Conservation (phyloP, 192 early-diverging fungal species). For the Anaeromyces robustus region DNA sequence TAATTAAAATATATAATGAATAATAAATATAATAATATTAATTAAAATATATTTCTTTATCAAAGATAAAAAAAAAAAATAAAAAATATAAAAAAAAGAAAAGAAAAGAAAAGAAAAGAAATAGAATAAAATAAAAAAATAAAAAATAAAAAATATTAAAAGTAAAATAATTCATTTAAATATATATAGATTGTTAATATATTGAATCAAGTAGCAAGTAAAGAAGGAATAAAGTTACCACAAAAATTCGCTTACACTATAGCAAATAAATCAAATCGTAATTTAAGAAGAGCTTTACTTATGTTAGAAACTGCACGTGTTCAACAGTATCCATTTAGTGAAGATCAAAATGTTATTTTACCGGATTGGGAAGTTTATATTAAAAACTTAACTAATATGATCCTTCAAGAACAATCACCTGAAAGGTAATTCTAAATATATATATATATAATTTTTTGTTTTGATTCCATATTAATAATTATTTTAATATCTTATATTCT, state of each 20-base stretch:
- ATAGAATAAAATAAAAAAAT: slow-evolving; percentile 6
- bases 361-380: slow-evolving; percentile 85
- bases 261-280: slow-evolving; percentile 54
- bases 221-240: slow-evolving; percentile 58
- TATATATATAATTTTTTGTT: too few relatives aligned
- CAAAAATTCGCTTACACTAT: slow-evolving; percentile 40
- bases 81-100: slow-evolving; percentile 12
- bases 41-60: too few relatives aligned
- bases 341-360: slow-evolving; percentile 34
- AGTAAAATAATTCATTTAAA: background rate
- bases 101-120: slow-evolving; percentile 35
- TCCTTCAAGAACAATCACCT: slow-evolving; percentile 62
- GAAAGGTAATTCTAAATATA: slow-evolving; percentile 20
- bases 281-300: slow-evolving; percentile 76
- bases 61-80: slow-evolving; percentile 46
- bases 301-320: slow-evolving; percentile 64
- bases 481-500: too few relatives aligned
- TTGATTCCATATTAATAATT: too few relatives aligned
- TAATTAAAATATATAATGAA: slow-evolving; percentile 16
- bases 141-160: background rate
- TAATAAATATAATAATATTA: too few relatives aligned
- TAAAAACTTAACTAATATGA: slow-evolving; percentile 41
- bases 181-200: slow-evolving; percentile 30
- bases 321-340: slow-evolving; percentile 38
- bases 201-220: slow-evolving; percentile 59